Evolutionary conservation across 768 basidiomycete species (phyloP).

Genomic region (Imleria badia): DNA sequence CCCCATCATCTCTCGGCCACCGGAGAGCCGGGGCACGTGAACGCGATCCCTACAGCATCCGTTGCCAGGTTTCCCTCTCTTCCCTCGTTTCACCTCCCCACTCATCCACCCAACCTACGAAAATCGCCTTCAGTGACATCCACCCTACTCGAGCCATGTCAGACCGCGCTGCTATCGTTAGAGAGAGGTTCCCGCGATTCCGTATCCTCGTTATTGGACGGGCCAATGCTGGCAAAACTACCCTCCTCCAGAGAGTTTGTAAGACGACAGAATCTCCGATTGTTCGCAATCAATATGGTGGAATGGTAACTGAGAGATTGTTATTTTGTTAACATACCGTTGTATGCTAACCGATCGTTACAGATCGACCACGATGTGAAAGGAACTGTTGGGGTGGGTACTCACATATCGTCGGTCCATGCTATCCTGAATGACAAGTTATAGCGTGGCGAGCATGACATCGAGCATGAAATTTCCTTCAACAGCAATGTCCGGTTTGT

Average conservation of each 20-base stretch:
- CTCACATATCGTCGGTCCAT: not conserved
- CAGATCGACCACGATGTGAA: slow-evolving; percentile 2
- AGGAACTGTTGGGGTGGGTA: not conserved
- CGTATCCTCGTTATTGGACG: slow-evolving; percentile 43
- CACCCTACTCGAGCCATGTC: not conserved
- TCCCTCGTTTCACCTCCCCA: not conserved
- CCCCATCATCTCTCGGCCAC: not conserved
- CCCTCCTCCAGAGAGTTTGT: slow-evolving; percentile 39
- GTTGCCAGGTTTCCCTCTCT: not conserved
- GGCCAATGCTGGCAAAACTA: slow-evolving; percentile 43
- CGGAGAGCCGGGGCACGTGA: not conserved
- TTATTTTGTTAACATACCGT: not conserved
- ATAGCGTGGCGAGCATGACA: slow-evolving; percentile 13
- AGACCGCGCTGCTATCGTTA: not conserved
- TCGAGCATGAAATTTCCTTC: slow-evolving; percentile 18
- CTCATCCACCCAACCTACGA: no score
- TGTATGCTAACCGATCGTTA: not conserved
- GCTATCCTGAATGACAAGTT: not conserved
- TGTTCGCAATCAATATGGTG: slow-evolving; percentile 22
- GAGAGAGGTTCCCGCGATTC: slow-evolving; percentile 22
- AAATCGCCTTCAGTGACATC: not conserved
- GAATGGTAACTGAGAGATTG: slow-evolving; percentile 6
- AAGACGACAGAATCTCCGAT: slow-evolving; percentile 33
- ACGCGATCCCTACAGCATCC: not conserved
- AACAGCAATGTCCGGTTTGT: slow-evolving; percentile 34